Evolutionary conservation across 2,329 filamentous ascomycete genomes (phyloP), one percentile per base, ranked within the genome.

Genomic region (Stagonosporopsis rhizophila): DNA sequence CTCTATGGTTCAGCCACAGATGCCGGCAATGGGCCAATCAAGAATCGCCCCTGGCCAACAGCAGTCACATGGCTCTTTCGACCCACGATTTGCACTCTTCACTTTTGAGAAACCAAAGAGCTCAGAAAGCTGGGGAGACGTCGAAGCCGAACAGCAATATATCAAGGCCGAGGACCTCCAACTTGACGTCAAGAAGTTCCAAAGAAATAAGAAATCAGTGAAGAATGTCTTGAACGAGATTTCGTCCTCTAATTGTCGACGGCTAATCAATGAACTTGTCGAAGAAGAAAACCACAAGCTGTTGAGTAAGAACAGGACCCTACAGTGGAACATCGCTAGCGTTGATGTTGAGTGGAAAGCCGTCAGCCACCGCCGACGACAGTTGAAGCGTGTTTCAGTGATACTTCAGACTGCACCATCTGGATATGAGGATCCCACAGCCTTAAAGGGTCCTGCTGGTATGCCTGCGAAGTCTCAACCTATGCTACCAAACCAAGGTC

Each of bases 401-500:
- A 66, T 75, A 11, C 58, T 75, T 15, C 61, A 73, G 44, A 70
- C 70, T 2, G 68, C 68, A 20, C 52, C 64, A 5, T 67, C 67
- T 32, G 60, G 61, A 0, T 59, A 62, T 4, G 44, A 56, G 14
- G 59, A 60, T 32, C 56, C 59, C 6, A 37, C 49, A 20, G 8
- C 49, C 8, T 3, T 44, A 2, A 64, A 57, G 20, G 6, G 37
- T 28, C 37, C 11, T 8, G 34, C 28, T 17, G 35, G 27, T 15
- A 51, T 55, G 39, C 47, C 20, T 22, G 27, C 47, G 27, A 65
- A 53, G 23, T n/a, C 22, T 9, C 58, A 56, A 15, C 44, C 42
- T 4, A 44, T 44, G 54, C 12, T 45, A 6, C 49, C 42, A 28
- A 27, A 19, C 12, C 62, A 56, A 41, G 48, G 30, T 8, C 57